These are phyloP conservation scores for Bolboschoenus planiculmis DNA, from an alignment of 176 grass and related monocot genomes.

Conservation along the genomic window DNA sequence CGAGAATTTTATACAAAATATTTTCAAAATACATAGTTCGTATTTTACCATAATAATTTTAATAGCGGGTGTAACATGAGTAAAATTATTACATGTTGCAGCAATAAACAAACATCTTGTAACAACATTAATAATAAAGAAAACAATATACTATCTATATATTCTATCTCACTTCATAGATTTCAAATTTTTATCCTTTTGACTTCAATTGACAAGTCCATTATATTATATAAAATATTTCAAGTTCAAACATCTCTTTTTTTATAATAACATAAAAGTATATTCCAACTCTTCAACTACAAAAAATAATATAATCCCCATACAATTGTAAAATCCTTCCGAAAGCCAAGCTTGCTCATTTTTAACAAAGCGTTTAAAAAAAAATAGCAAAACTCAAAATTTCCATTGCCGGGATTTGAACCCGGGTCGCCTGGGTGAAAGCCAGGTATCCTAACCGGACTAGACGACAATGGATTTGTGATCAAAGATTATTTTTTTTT, in stretches of 20 bases:
- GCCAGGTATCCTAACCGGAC: conserved; percentile 88
- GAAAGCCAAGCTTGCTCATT: not conserved
- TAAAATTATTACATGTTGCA: no score
- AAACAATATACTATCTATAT: no score
- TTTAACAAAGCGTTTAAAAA: not conserved
- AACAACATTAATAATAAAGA: no score
- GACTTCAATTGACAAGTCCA: not conserved
- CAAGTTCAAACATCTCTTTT: not conserved
- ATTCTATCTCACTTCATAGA: no score
- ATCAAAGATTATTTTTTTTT: not conserved
- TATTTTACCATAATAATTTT: no score
- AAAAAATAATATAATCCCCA: not conserved
- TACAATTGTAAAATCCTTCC: not conserved
- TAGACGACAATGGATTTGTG: conserved; percentile 61
- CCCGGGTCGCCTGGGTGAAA: conserved; percentile 91
- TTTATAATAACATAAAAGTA: no score
- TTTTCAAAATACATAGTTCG: no score
- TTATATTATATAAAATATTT: not conserved
- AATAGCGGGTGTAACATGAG: no score
- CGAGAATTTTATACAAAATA: no score
- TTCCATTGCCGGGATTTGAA: conserved; percentile 97
- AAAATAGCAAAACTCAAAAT: not conserved
- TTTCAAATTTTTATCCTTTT: not conserved
- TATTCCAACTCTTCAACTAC: no score
- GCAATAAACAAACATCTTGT: no score